Evolutionary conservation across 495 filamentous ascomycete genomes (phyloP).

Genomic region (Neurospora pannonica): DNA sequence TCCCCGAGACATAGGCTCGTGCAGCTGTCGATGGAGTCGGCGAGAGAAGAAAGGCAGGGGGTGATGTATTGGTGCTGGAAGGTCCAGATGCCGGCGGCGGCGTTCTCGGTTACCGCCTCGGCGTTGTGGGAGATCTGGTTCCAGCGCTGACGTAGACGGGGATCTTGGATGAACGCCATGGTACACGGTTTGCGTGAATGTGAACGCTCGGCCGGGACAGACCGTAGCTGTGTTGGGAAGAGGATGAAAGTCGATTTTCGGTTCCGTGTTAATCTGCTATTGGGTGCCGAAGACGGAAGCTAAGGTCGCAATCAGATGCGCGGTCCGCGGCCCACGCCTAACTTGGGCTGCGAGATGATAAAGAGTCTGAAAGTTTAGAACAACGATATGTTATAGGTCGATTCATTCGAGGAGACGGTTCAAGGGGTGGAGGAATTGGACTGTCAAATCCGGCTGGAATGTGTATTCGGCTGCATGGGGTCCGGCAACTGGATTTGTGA

Average conservation of each 20-base stretch:
- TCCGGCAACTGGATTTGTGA: background rate
- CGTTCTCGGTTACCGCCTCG: constrained; percentile 84
- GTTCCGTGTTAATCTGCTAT: background rate
- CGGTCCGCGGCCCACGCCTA: background rate
- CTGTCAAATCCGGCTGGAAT: background rate
- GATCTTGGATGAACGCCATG: constrained; percentile 66
- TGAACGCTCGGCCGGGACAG: background rate
- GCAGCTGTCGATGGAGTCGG: constrained; percentile 57
- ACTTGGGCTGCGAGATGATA: background rate
- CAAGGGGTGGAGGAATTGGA: background rate
- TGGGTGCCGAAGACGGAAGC: background rate
- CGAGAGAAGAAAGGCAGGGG: constrained; percentile 65
- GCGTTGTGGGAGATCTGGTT: constrained; percentile 88
- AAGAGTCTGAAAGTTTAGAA: background rate
- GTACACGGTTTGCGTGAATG: background rate
- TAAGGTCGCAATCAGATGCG: background rate
- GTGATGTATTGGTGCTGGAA: constrained; percentile 78
- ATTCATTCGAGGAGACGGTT: background rate
- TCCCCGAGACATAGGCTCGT: constrained; percentile 61
- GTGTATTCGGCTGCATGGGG: background rate
- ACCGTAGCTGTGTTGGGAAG: background rate
- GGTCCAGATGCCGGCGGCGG: constrained; percentile 78
- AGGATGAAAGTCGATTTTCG: background rate
- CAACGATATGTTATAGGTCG: background rate
- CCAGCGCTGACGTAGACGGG: constrained; percentile 85